These are phyloP conservation scores for Coemansia sp. DNA, from an alignment of 192 early-diverging fungal genomes.

Conservation along the genomic window DNA sequence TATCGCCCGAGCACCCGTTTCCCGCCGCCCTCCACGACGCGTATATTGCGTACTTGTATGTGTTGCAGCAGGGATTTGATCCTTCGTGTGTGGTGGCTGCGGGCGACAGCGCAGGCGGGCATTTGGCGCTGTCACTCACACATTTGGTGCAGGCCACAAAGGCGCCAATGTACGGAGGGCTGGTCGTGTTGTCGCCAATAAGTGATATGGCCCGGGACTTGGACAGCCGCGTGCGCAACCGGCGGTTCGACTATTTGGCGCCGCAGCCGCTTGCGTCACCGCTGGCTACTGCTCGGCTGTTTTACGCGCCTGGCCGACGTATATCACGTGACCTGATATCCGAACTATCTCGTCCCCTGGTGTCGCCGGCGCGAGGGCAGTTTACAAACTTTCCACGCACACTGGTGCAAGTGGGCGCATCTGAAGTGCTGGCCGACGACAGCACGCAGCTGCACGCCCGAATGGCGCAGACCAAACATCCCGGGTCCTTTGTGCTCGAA, in stretches of 20 bases:
- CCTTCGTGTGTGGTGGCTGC: slow-evolving; percentile 60
- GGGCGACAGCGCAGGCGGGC: slow-evolving; percentile 72
- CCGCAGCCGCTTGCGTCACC: slow-evolving; percentile 16
- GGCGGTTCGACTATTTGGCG: slow-evolving; percentile 20
- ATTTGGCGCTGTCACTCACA: slow-evolving; percentile 58
- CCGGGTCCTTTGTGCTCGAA: background rate
- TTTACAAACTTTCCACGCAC: slow-evolving; percentile 40
- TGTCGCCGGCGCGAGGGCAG: slow-evolving; percentile 31
- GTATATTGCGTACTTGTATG: slow-evolving; percentile 53
- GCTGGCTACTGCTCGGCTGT: slow-evolving; percentile 15
- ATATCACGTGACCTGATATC: slow-evolving; percentile 11
- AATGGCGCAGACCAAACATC: slow-evolving; percentile 11
- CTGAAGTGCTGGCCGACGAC: slow-evolving; percentile 32
- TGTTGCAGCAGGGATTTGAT: slow-evolving; percentile 59
- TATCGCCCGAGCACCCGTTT: slow-evolving; percentile 37
- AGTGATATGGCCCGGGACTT: slow-evolving; percentile 8
- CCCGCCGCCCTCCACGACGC: slow-evolving; percentile 66
- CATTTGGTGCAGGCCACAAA: slow-evolving; percentile 58
- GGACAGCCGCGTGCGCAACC: slow-evolving; percentile 16
- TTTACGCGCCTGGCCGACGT: slow-evolving; percentile 29
- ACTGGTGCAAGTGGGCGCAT: slow-evolving; percentile 30
- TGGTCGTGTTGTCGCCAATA: slow-evolving; percentile 56
- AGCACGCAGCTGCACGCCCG: slow-evolving; percentile 20
- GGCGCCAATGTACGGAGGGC: slow-evolving; percentile 49
- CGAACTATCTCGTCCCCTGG: slow-evolving; percentile 25